Evolutionary conservation across 306 rosid genomes (phyloP).

Genomic region (Fragaria vesca): DNA sequence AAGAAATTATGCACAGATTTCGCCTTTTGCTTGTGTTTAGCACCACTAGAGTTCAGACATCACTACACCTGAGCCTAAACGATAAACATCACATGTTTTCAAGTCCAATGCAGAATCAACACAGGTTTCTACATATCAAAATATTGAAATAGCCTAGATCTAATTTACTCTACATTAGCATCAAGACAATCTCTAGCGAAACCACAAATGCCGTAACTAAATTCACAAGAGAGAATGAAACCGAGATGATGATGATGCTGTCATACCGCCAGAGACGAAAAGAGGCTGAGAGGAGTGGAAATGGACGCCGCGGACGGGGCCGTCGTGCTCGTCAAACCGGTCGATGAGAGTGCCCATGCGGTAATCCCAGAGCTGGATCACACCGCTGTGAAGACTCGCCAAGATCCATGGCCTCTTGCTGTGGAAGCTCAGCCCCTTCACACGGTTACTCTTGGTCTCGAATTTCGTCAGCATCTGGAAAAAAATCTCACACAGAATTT

Average conservation of each 20-base stretch:
- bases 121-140: not conserved
- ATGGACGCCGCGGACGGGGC: slow-evolving; percentile 46
- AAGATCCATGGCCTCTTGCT: slow-evolving; percentile 49
- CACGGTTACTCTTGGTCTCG: slow-evolving; percentile 49
- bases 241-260: not conserved
- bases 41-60: not conserved
- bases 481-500: not conserved
- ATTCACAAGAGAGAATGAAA: not conserved
- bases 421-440: slow-evolving; percentile 47
- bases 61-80: no score
- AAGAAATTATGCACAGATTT: not conserved
- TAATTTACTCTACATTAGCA: not conserved
- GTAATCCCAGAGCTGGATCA: slow-evolving; percentile 49
- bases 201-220: not conserved
- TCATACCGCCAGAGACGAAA: slow-evolving; percentile 42
- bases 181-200: not conserved
- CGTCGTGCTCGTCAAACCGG: slow-evolving; percentile 48
- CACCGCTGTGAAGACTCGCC: slow-evolving; percentile 49
- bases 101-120: not conserved
- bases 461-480: slow-evolving; percentile 42
- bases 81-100: not conserved
- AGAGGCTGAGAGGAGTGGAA: slow-evolving; percentile 49
- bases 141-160: not conserved
- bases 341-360: slow-evolving; percentile 48
- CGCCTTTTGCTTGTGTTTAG: not conserved